phyloP scores from a whole-genome alignment of 2,329 filamentous ascomycete species.

The Curvularia hawaiiensis region DNA sequence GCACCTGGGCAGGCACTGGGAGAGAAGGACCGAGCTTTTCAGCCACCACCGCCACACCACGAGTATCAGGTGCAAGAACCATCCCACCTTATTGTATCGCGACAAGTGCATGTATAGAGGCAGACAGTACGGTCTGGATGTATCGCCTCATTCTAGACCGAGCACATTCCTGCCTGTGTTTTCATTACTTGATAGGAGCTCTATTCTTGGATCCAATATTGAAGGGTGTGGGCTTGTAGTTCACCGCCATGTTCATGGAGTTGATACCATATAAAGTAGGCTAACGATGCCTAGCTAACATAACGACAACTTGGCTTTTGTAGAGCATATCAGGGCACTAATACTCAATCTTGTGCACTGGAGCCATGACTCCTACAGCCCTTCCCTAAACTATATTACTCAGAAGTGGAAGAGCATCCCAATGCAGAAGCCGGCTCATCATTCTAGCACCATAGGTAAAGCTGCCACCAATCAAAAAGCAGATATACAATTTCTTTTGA shows the following conservation, averaged over 20 bases:
- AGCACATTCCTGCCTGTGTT: not conserved
- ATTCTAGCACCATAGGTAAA: not conserved
- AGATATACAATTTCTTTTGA: not conserved
- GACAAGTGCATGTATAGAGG: not conserved
- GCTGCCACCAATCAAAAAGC: not conserved
- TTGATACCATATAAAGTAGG: not conserved
- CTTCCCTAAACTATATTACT: not conserved
- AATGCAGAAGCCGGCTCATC: not conserved
- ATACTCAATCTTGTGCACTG: not conserved
- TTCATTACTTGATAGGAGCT: not conserved
- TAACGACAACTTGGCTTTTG: not conserved
- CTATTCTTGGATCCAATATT: not conserved
- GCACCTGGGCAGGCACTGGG: constrained; percentile 23
- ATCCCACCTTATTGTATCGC: not conserved
- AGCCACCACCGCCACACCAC: constrained; percentile 7
- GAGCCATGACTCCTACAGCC: not conserved
- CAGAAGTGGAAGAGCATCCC: not conserved
- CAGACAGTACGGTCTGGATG: no score
- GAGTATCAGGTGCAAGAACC: not conserved
- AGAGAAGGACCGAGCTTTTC: constrained; percentile 20
- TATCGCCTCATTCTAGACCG: not conserved
- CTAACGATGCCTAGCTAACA: not conserved
- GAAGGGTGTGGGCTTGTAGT: not conserved
- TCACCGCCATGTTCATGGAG: not conserved
- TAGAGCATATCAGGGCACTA: not conserved